Evolutionary conservation across 352 stramenopile genomes (phyloP).

Genomic region (Phytophthora uliginosa): DNA sequence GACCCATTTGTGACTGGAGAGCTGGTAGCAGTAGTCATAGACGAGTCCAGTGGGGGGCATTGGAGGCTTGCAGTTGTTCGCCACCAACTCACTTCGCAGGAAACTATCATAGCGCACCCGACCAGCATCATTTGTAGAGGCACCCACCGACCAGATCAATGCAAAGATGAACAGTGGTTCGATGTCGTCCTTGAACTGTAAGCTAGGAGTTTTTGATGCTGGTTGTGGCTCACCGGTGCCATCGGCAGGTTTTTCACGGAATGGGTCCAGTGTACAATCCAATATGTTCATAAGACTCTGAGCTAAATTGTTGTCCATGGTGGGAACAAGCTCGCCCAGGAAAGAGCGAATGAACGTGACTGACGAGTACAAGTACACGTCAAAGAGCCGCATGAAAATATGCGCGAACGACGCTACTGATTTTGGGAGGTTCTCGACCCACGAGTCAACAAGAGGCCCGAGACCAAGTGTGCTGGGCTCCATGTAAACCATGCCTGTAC

Average conservation of each 20-base stretch:
- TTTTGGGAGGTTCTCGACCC: slow-evolving; percentile 83
- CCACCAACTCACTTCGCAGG: slow-evolving; percentile 86
- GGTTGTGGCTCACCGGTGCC: slow-evolving; percentile 58
- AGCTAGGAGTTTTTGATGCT: slow-evolving; percentile 34
- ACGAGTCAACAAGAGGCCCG: slow-evolving; percentile 90
- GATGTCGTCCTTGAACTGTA: slow-evolving; percentile 83
- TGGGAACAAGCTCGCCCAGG: slow-evolving; percentile 91
- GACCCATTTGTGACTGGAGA: slow-evolving; percentile 93
- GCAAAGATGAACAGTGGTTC: slow-evolving; percentile 94
- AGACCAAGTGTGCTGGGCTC: slow-evolving; percentile 94
- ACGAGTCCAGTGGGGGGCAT: slow-evolving; percentile 79
- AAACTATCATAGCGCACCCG: slow-evolving; percentile 92
- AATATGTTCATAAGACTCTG: slow-evolving; percentile 94
- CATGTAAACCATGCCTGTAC: slow-evolving; percentile 98
- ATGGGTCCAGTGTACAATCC: slow-evolving; percentile 91
- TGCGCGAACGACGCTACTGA: slow-evolving; percentile 29
- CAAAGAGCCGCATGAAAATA: slow-evolving; percentile 85
- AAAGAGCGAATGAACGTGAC: slow-evolving; percentile 91
- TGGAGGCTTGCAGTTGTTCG: slow-evolving; percentile 62
- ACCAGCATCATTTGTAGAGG: slow-evolving; percentile 91
- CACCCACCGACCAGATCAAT: slow-evolving; percentile 94
- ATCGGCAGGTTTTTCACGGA: slow-evolving; percentile 59
- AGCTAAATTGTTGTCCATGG: slow-evolving; percentile 95
- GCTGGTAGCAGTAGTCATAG: slow-evolving; percentile 94
- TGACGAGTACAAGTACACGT: slow-evolving; percentile 92